phyloP scores from a whole-genome alignment of 2,329 filamentous ascomycete species.

The Setomelanomma holmii region DNA sequence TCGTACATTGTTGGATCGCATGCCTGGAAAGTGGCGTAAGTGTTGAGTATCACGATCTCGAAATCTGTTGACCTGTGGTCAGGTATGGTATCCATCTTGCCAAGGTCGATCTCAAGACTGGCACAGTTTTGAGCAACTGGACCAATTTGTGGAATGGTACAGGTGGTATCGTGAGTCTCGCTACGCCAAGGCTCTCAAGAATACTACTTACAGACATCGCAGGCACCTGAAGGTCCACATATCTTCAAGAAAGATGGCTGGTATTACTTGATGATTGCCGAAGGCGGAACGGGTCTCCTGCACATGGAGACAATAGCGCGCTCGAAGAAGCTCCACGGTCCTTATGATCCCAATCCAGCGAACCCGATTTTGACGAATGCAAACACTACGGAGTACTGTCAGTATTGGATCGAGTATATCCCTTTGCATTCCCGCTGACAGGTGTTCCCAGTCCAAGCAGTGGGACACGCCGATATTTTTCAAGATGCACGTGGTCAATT shows the following conservation, averaged over 20 bases:
- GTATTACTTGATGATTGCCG: conserved; percentile 46
- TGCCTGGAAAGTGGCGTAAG: conserved; percentile 24
- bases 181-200: neutral
- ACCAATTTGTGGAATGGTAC: conserved; percentile 49
- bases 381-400: conserved; percentile 48
- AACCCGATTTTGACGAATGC: conserved; percentile 51
- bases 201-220: neutral
- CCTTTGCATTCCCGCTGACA: too few relatives aligned
- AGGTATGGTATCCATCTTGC: conserved; percentile 36
- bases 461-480: conserved; percentile 38
- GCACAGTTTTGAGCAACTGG: conserved; percentile 23
- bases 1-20: conserved; percentile 54
- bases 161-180: conserved; percentile 24
- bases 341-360: conserved; percentile 42
- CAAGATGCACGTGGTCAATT: conserved; percentile 32
- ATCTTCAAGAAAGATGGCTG: conserved; percentile 46
- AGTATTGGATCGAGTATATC: conserved; percentile 2
- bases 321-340: conserved; percentile 44
- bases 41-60: neutral
- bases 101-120: conserved; percentile 43
- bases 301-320: conserved; percentile 50
- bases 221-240: conserved; percentile 44
- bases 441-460: conserved; percentile 36
- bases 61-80: neutral
- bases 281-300: conserved; percentile 43